A percentile compares a stretch with the other conserved stretches of the same genome.
These are phyloP conservation scores for Penicillium lagena DNA, from an alignment of 495 filamentous ascomycete species.

Conservation along the genomic window DNA sequence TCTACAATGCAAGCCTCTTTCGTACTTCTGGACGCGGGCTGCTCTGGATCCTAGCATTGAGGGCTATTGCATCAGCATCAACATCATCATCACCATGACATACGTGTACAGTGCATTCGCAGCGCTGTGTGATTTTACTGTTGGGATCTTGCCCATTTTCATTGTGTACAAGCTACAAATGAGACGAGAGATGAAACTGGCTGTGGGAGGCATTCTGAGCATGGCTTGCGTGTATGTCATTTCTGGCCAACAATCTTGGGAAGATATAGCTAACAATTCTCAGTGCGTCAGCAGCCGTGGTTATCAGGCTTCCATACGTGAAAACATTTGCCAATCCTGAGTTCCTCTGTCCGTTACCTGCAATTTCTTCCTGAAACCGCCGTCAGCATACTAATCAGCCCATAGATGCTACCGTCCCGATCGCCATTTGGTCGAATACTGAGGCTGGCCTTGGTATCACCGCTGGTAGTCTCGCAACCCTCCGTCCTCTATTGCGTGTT, in stretches of 20 bases:
- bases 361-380: not conserved
- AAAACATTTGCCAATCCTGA: slow-evolving; percentile 28
- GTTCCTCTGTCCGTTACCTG: slow-evolving; percentile 30
- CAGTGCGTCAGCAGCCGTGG: slow-evolving; percentile 34
- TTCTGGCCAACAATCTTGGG: not conserved
- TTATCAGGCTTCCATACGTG: slow-evolving; percentile 36
- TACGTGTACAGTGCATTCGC: slow-evolving; percentile 37
- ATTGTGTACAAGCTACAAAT: slow-evolving; percentile 31
- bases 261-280: not conserved
- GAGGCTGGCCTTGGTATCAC: slow-evolving; percentile 42
- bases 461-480: slow-evolving; percentile 39
- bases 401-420: slow-evolving; percentile 31
- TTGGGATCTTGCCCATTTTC: slow-evolving; percentile 34
- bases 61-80: slow-evolving; percentile 31
- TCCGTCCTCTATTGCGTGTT: slow-evolving; percentile 38
- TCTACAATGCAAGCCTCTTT: slow-evolving; percentile 35
- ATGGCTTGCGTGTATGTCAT: slow-evolving; percentile 39
- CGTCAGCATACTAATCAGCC: not conserved
- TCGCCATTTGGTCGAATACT: slow-evolving; percentile 40
- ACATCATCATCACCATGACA: slow-evolving; percentile 32
- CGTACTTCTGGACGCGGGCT: slow-evolving; percentile 32
- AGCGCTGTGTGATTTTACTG: slow-evolving; percentile 34
- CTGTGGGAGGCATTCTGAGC: slow-evolving; percentile 33
- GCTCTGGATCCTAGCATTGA: slow-evolving; percentile 20
- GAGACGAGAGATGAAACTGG: slow-evolving; percentile 29